These are phyloP conservation scores for Heracleum sosnowskyi DNA, from an alignment of 129 eudicot species.

Conservation along the genomic window DNA sequence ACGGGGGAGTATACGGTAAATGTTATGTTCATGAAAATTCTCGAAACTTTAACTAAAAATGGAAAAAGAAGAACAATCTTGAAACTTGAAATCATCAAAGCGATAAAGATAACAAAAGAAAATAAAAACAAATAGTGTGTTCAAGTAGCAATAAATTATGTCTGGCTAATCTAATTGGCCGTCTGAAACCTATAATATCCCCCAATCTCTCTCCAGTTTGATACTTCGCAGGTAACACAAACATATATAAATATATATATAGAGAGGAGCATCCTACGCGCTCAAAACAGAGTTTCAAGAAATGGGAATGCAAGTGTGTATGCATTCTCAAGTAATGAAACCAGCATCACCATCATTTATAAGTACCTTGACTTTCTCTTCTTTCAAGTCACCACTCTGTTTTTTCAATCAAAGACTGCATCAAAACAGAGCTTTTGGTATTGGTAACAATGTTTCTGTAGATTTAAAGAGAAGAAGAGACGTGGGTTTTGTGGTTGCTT, in stretches of 20 bases:
- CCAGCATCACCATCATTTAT: neutral
- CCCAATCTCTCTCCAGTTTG: neutral
- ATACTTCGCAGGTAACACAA: neutral
- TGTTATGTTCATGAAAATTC: too few relatives aligned
- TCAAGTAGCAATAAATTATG: too few relatives aligned
- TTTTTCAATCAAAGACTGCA: neutral
- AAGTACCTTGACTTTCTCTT: neutral
- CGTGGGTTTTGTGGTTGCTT: conserved; percentile 11
- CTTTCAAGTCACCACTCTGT: neutral
- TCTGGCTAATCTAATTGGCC: too few relatives aligned
- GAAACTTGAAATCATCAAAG: too few relatives aligned
- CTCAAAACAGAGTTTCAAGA: neutral
- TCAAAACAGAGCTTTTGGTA: neutral
- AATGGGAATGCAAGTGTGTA: conserved; percentile 5
- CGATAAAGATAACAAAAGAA: too few relatives aligned
- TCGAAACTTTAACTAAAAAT: too few relatives aligned
- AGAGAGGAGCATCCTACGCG: too few relatives aligned
- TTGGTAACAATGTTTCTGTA: neutral
- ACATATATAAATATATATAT: too few relatives aligned
- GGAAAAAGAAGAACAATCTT: too few relatives aligned
- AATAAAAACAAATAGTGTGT: too few relatives aligned
- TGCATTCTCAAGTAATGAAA: neutral
- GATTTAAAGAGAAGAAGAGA: neutral
- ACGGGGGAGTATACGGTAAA: too few relatives aligned
- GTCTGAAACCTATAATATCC: too few relatives aligned